Evolutionary conservation across 2,329 filamentous ascomycete genomes (phyloP), one percentile per base, ranked within the genome.

Genomic region (Trichoderma cornu-damae): DNA sequence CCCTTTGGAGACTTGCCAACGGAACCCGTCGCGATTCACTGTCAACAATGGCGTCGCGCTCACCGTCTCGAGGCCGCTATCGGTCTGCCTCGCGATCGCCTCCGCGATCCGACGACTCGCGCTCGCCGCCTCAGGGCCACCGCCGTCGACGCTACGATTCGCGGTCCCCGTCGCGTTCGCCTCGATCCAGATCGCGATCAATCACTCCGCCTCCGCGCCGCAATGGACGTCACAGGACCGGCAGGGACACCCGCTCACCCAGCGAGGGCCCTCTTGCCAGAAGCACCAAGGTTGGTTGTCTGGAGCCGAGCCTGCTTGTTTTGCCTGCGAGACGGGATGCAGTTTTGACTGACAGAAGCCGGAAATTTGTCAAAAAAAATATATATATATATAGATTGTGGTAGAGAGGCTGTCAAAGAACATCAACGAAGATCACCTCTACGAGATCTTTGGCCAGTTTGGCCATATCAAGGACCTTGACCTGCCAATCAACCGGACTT

Each of bases 351-450:
- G 14, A 42, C 26, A 6, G 18, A 32, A 37, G 16, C 6, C 28
- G 3, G 14, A 5, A 16, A n/a, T 32, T n/a, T 8, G 11, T n/a
- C n/a, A n/a, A n/a, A n/a, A n/a, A n/a, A n/a, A n/a, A n/a, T n/a
- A n/a, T n/a, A n/a, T n/a, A n/a, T n/a, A n/a, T n/a, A 34, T 26
- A 9, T 66, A 96, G 89, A 92, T 99, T 69, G 90, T 99, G 16
- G 88, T 99, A 46, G 94, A 99, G 73, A 92, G 95, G 61, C 79
- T 99, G 67, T 96, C 93, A 3, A 96, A 95, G 72, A 97, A 96
- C 67, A 87, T 99, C 65, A 95, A 89, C 59, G 89, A 93, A 70
- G 82, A 83, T 16, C 94, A 99, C 67, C 77, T 99, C 6, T 82
- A 84, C 63, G 94, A 99, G 70, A 96, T 99, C 60, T 99, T 99